Percentiles rank a stretch among this genome's conserved stretches.
phyloP scores from a whole-genome alignment of 192 early-diverging fungal species.

The Radiomyces spectabilis region DNA sequence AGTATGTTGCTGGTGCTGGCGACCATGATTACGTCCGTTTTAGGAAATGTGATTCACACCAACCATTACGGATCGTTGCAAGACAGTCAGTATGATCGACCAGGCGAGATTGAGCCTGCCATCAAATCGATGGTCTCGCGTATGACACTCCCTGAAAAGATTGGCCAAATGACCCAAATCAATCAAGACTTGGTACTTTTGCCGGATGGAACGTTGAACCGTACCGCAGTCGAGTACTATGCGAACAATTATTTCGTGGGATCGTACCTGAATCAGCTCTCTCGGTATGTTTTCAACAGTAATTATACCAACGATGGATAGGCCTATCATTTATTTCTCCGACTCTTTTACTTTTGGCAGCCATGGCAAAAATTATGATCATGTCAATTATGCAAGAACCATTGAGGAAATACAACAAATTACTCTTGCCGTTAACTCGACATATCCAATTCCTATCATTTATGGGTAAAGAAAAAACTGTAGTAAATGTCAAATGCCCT shows the following conservation, averaged over 20 bases:
- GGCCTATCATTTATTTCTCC: slow-evolving; percentile 42
- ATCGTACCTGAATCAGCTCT: slow-evolving; percentile 52
- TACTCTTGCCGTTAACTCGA: slow-evolving; percentile 32
- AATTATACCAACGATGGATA: too few species aligned
- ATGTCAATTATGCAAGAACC: slow-evolving; percentile 1
- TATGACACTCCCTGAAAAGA: slow-evolving; percentile 46
- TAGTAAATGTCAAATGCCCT: too few species aligned
- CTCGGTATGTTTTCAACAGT: too few species aligned
- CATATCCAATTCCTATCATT: slow-evolving; percentile 45
- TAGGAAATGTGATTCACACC: too few species aligned
- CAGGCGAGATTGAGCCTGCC: slow-evolving; percentile 37
- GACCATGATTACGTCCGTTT: too few species aligned
- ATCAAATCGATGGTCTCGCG: slow-evolving; percentile 30
- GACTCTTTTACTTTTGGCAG: slow-evolving; percentile 36
- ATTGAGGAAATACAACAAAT: slow-evolving; percentile 48
- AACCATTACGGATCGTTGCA: background rate
- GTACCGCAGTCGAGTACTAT: slow-evolving; percentile 44
- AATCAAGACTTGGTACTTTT: slow-evolving; percentile 48
- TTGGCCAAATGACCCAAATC: slow-evolving; percentile 65
- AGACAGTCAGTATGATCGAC: background rate
- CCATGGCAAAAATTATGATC: slow-evolving; percentile 15
- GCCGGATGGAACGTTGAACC: slow-evolving; percentile 43
- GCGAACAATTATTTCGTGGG: slow-evolving; percentile 50
- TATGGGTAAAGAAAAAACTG: slow-evolving; percentile 41
- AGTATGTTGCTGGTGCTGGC: too few species aligned